Evolutionary conservation across 2,329 filamentous ascomycete genomes (phyloP), one percentile per base, ranked within the genome.

Genomic region (Aspergillus sp.): DNA sequence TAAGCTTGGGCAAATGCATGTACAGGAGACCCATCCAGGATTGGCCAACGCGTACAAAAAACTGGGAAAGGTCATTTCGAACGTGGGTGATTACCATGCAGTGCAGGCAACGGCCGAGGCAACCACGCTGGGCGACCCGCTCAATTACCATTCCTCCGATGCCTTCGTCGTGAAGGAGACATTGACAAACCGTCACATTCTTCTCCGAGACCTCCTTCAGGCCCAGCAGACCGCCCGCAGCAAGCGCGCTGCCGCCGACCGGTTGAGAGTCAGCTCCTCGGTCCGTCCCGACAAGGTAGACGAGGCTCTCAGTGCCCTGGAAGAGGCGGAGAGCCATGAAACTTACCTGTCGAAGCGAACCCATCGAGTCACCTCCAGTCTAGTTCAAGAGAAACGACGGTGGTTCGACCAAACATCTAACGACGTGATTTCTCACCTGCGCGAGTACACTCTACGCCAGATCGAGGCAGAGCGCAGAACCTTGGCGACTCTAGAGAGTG

Each of bases 101-200:
- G 91, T 91, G 1, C 93, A 98, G 73, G 93, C 90, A 37, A 98
- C 93, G 2, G 90, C 90, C 13, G 91, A 98, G 74, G 93, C 93
- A 7, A 95, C 91, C 7, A 96, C 91, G 1, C 79, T 98, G 44
- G 90, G 89, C 41, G 93, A 98, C 60, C 88, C 93, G 9, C 83
- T 98, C 53, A 87, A 90, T 60, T 96, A 97, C 65, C 90, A 97
- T 71, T 95, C 90, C 41, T 85, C 88, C 49, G 93, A 98, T 68
- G 88, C 93, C 41, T 95, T 96, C 65, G 95, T 97, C 59, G 93
- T 97, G 57, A 98, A 98, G 70, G 93, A 98, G 66, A 95, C 90
- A 9, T 79, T 98, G 53, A 98, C 93, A 3, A 98, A 98, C 72
- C 87, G 93, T 10, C 93, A 98, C 71, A 95, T 98, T 53, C 80